phyloP scores from a whole-genome alignment of 148 eudicot genomes.

The Heliamphora exappendiculata region DNA sequence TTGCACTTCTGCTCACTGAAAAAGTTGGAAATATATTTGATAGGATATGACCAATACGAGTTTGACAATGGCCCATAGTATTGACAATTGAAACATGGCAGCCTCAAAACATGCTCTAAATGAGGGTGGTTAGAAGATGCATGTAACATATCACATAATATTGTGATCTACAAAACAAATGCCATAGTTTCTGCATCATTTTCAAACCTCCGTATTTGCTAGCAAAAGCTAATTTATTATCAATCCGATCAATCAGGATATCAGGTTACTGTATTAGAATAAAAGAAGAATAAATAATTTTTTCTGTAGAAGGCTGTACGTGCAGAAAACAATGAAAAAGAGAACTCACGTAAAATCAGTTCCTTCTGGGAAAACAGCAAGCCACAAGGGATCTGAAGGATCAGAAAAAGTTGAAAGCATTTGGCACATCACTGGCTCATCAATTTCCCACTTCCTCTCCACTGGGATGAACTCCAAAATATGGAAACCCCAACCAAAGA shows the following conservation, averaged over 20 bases:
- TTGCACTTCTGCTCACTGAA: conserved; percentile 57
- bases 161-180: background rate
- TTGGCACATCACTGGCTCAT: conserved; percentile 57
- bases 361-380: conserved; percentile 76
- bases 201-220: background rate
- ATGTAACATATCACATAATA: background rate
- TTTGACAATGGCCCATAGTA: background rate
- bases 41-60: background rate
- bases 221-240: background rate
- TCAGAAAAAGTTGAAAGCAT: conserved; percentile 45
- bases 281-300: background rate
- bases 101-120: background rate
- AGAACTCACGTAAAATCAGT: conserved; percentile 68
- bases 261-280: background rate
- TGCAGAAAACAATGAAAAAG: conserved; percentile 9
- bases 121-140: background rate
- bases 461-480: conserved; percentile 75
- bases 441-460: conserved; percentile 72
- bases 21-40: background rate
- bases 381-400: conserved; percentile 55
- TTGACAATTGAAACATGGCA: background rate
- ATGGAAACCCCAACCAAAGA: conserved; percentile 80
- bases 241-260: background rate
- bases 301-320: background rate
- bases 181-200: background rate